A percentile compares a stretch with the other conserved stretches of the same genome.
These are phyloP conservation scores for Populus hybrid DNA, from an alignment of 441 rosid genomes.

Conservation along the genomic window DNA sequence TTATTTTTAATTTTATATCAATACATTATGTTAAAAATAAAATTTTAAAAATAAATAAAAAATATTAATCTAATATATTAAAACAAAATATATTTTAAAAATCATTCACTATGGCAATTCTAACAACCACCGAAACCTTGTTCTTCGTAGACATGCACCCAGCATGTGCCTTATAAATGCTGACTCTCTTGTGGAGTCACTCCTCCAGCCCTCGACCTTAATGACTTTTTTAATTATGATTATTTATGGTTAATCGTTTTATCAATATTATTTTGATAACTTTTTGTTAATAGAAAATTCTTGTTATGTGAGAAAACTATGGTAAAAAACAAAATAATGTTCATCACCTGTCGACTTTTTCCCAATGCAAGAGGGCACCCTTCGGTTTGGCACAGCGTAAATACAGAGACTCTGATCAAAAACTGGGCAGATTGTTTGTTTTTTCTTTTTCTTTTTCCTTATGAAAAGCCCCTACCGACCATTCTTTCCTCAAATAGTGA, in stretches of 20 bases:
- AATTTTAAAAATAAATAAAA: too few relatives aligned
- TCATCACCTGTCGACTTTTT: not conserved
- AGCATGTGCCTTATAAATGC: not conserved
- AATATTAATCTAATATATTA: too few relatives aligned
- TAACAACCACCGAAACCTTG: too few relatives aligned
- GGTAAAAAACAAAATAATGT: not conserved
- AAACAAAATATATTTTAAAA: too few relatives aligned
- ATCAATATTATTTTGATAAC: not conserved
- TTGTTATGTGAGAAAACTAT: not conserved
- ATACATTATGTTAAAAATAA: too few relatives aligned
- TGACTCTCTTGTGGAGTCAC: not conserved
- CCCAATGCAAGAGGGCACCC: not conserved
- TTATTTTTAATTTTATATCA: too few relatives aligned
- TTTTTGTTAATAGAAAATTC: not conserved
- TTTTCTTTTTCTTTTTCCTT: not conserved
- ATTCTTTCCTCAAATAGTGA: not conserved
- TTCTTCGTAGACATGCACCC: not conserved
- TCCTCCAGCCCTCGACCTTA: not conserved
- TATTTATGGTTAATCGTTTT: not conserved
- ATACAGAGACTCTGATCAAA: not conserved
- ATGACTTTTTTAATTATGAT: not conserved
- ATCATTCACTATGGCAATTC: too few relatives aligned
- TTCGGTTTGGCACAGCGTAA: not conserved
- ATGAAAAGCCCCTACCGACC: not conserved
- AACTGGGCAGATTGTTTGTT: not conserved